These are phyloP conservation scores for Aureobasidium namibiae DNA, from an alignment of 2,329 filamentous ascomycete species.

Conservation along the genomic window DNA sequence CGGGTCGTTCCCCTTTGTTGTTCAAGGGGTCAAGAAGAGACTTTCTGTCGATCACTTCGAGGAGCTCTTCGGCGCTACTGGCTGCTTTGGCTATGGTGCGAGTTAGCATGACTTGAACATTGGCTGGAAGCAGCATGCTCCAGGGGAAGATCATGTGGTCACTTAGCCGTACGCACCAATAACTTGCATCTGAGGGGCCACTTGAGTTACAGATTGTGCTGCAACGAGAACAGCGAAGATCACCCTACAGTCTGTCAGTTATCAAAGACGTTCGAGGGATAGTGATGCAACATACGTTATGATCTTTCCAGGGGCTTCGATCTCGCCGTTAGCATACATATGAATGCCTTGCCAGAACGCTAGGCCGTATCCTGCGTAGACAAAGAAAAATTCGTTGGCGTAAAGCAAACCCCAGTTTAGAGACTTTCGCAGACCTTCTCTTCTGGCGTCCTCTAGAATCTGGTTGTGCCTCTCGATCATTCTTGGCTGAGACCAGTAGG, in stretches of 20 bases:
- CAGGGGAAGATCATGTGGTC: too few relatives aligned
- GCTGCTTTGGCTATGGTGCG: constrained; percentile 53
- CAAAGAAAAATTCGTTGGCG: background rate
- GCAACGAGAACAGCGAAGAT: constrained; percentile 62
- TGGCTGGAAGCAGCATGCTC: too few relatives aligned
- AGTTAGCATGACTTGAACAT: background rate
- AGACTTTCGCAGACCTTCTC: background rate
- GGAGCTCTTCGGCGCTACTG: constrained; percentile 84
- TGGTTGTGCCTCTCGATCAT: background rate
- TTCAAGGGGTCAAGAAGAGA: constrained; percentile 76
- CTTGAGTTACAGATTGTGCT: constrained; percentile 81
- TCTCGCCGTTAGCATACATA: background rate
- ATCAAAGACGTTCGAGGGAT: background rate
- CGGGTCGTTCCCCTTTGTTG: constrained; percentile 60
- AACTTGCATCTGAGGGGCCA: constrained; percentile 76
- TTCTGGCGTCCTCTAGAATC: background rate
- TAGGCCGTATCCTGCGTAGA: background rate
- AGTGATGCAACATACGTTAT: background rate
- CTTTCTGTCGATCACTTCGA: constrained; percentile 78
- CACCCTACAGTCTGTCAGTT: background rate
- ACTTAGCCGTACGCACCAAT: constrained; percentile 40
- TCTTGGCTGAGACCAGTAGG: background rate
- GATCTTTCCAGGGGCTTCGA: background rate
- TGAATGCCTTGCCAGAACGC: constrained; percentile 5
- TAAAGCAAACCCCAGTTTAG: background rate